Percentiles rank a stretch among this genome's conserved stretches.
phyloP scores from a whole-genome alignment of 2,329 filamentous ascomycete genomes.

The Ophiostoma populinum region DNA sequence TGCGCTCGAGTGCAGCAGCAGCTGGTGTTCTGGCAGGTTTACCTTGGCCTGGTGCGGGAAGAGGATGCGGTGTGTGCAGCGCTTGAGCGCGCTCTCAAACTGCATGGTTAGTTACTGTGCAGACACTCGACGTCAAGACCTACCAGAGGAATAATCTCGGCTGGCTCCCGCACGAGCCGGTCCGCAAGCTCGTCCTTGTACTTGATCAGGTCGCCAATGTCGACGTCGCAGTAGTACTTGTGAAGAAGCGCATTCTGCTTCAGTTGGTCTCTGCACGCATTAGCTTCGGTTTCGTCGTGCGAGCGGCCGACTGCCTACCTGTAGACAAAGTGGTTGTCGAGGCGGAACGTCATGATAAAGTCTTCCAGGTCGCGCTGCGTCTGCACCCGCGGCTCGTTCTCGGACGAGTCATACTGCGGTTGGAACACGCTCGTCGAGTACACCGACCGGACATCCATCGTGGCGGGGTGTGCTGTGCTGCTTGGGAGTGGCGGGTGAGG shows the following conservation, averaged over 20 bases:
- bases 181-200: constrained; percentile 94
- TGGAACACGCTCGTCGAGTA: constrained; percentile 73
- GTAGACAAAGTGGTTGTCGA: constrained; percentile 92
- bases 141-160: constrained; percentile 82
- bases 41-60: constrained; percentile 56
- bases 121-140: too few relatives aligned
- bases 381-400: constrained; percentile 51
- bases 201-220: constrained; percentile 87
- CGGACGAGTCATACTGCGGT: constrained; percentile 44
- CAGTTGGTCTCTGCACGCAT: constrained; percentile 61
- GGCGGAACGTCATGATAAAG: constrained; percentile 84
- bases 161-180: constrained; percentile 72
- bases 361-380: constrained; percentile 68
- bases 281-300: constrained; percentile 12
- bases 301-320: constrained; percentile 31
- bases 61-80: constrained; percentile 85
- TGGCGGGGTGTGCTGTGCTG: constrained; percentile 11
- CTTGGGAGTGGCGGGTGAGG: too few relatives aligned
- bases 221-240: constrained; percentile 89
- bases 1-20: constrained; percentile 83
- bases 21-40: constrained; percentile 74
- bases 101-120: constrained; percentile 21
- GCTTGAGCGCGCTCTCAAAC: constrained; percentile 83
- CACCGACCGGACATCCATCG: constrained; percentile 76
- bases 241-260: constrained; percentile 88